These are phyloP conservation scores for Aurinia saxatilis DNA, from an alignment of 345 rosid genomes.

Conservation along the genomic window DNA sequence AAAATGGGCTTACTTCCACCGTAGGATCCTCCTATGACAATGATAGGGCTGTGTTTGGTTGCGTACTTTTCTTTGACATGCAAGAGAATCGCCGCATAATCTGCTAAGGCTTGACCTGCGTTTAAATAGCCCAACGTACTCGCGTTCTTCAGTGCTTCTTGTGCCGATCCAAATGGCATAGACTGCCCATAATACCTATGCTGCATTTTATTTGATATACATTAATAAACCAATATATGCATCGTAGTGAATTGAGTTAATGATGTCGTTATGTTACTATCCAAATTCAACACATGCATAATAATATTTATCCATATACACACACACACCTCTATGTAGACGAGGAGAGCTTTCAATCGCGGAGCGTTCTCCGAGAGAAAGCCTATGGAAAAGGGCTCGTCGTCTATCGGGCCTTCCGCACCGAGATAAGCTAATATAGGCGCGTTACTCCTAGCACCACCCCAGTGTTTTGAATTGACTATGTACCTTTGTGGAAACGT, in stretches of 20 bases:
- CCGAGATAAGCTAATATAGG: constrained; percentile 50
- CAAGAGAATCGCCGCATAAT: constrained; percentile 45
- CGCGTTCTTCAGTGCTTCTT: constrained; percentile 38
- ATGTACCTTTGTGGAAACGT: constrained; percentile 44
- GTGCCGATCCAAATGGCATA: constrained; percentile 42
- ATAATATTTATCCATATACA: neutral
- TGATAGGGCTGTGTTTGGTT: constrained; percentile 44
- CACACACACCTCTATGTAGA: constrained; percentile 36
- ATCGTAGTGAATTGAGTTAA: too few relatives aligned
- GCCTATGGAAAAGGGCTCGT: neutral
- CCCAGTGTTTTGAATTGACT: constrained; percentile 41
- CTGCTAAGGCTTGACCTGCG: constrained; percentile 53
- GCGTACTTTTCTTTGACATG: constrained; percentile 33
- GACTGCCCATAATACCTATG: constrained; percentile 50
- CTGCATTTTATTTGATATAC: constrained; percentile 15
- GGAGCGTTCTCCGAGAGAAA: constrained; percentile 37
- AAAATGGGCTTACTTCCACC: constrained; percentile 55
- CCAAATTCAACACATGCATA: too few relatives aligned
- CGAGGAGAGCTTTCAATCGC: constrained; percentile 30
- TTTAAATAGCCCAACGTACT: constrained; percentile 46
- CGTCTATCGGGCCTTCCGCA: constrained; percentile 32
- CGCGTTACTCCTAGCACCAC: constrained; percentile 34
- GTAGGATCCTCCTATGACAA: constrained; percentile 69
- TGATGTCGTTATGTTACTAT: too few relatives aligned
- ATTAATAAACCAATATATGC: neutral